Evolutionary conservation across 2,329 filamentous ascomycete species (phyloP).

Genomic region (Graphilbum fragrans): DNA sequence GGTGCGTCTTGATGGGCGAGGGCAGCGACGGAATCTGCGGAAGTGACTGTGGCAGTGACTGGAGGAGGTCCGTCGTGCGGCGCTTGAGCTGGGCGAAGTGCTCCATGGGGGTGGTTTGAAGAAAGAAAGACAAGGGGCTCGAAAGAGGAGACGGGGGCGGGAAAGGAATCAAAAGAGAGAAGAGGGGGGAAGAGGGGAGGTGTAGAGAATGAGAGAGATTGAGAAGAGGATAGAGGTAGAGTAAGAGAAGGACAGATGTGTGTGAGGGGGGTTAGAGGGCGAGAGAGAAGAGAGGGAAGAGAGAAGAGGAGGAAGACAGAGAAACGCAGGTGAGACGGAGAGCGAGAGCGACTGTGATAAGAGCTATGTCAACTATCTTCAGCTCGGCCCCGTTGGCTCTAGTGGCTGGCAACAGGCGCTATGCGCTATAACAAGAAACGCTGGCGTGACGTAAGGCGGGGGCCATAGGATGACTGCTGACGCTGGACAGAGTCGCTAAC

Average conservation of each 20-base stretch:
- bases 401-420: background rate
- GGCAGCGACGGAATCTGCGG: slow-evolving; percentile 20
- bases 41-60: slow-evolving; percentile 33
- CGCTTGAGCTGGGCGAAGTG: slow-evolving; percentile 40
- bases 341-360: too few relatives aligned
- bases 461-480: background rate
- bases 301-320: background rate
- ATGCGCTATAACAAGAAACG: background rate
- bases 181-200: background rate
- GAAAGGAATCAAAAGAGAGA: background rate
- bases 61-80: slow-evolving; percentile 40
- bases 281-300: background rate
- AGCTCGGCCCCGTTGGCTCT: background rate
- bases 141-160: background rate
- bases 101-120: slow-evolving; percentile 27
- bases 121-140: background rate
- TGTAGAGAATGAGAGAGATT: background rate
- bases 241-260: background rate
- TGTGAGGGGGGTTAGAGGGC: too few relatives aligned
- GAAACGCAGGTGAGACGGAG: too few relatives aligned
- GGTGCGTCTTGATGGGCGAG: slow-evolving; percentile 5
- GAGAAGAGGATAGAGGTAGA: background rate
- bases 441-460: background rate
- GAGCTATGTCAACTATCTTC: background rate
- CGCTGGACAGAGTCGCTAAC: too few relatives aligned